phyloP scores from a whole-genome alignment of 2,329 filamentous ascomycete species.

The Sarocladium strictum region DNA sequence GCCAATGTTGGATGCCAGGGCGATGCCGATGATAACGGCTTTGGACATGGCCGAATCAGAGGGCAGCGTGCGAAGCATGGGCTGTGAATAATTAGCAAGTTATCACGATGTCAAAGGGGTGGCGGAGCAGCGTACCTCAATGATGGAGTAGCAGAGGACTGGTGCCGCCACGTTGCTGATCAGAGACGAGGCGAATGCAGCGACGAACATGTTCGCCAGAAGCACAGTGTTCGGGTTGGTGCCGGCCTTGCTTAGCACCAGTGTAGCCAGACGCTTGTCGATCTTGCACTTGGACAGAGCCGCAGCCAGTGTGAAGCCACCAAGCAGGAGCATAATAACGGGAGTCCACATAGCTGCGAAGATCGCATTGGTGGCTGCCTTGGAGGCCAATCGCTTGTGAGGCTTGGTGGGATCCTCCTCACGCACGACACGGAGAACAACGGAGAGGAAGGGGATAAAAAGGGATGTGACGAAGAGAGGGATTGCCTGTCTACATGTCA shows the following conservation, averaged over 20 bases:
- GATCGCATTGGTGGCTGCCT: conserved; percentile 74
- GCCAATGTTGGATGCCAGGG: conserved; percentile 89
- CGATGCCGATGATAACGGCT: conserved; percentile 90
- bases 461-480: conserved; percentile 95
- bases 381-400: conserved; percentile 66
- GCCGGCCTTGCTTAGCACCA: conserved; percentile 92
- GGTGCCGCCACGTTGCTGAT: conserved; percentile 98
- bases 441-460: conserved; percentile 86
- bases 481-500: conserved; percentile 59
- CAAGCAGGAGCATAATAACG: conserved; percentile 95
- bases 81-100: conserved; percentile 41
- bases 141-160: conserved; percentile 95
- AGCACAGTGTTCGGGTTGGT: conserved; percentile 85
- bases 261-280: conserved; percentile 93
- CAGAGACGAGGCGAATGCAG: conserved; percentile 97
- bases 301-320: conserved; percentile 92
- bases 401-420: conserved; percentile 55
- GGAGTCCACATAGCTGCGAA: conserved; percentile 99
- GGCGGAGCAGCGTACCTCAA: conserved; percentile 59
- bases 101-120: background rate
- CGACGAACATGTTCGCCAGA: conserved; percentile 97
- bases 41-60: conserved; percentile 90
- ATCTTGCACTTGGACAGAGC: conserved; percentile 96
- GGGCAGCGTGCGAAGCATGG: conserved; percentile 88
- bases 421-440: conserved; percentile 78